Percentiles rank a stretch among this genome's conserved stretches.
These are phyloP conservation scores for Coemansia sp. DNA, from an alignment of 192 early-diverging fungal genomes.

Conservation along the genomic window DNA sequence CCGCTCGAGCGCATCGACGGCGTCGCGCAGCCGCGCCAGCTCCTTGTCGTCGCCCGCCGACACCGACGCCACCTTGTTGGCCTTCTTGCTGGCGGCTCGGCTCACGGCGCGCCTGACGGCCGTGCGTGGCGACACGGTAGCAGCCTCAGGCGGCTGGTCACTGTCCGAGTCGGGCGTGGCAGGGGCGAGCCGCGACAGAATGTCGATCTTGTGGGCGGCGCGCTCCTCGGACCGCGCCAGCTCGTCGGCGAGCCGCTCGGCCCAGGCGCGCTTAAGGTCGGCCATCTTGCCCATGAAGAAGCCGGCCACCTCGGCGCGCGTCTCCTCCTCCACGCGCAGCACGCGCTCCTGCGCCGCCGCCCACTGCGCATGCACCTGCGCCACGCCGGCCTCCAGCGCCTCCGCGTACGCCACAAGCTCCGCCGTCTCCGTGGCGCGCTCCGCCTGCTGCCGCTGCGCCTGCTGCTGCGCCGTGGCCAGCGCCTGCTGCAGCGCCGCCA, in stretches of 20 bases:
- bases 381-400: constrained; percentile 21
- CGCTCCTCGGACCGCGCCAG: constrained; percentile 28
- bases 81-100: constrained; percentile 42
- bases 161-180: background rate
- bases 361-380: constrained; percentile 36
- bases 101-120: constrained; percentile 43
- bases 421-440: constrained; percentile 25
- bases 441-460: background rate
- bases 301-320: constrained; percentile 53
- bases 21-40: constrained; percentile 11
- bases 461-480: constrained; percentile 13
- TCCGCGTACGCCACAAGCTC: constrained; percentile 40
- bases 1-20: constrained; percentile 19
- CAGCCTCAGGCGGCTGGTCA: too few relatives aligned
- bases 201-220: constrained; percentile 51
- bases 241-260: constrained; percentile 46
- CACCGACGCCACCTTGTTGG: constrained; percentile 46
- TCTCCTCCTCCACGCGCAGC: constrained; percentile 56
- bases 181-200: constrained; percentile 41
- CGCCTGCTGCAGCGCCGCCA: constrained; percentile 2
- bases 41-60: constrained; percentile 44
- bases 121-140: constrained; percentile 39
- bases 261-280: constrained; percentile 49
- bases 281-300: constrained; percentile 52
- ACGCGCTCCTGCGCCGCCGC: constrained; percentile 55